Base-by-base conservation (phyloP, 495 filamentous ascomycete species). In the Pyrenopolyporus hunteri region DNA sequence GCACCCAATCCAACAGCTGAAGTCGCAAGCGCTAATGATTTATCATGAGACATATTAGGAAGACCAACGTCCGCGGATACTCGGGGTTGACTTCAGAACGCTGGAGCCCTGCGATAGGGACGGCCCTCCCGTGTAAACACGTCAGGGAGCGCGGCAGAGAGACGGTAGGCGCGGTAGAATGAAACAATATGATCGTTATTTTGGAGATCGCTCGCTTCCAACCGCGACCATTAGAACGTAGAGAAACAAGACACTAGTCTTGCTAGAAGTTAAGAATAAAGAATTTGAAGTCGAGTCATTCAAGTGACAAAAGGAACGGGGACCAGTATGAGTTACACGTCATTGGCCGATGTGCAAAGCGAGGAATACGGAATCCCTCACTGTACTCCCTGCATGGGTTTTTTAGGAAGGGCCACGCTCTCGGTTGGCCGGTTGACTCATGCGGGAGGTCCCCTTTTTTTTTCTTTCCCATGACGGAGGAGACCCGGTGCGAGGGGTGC, bases 1-100 rank as follows among this genome's bases (percentile, higher is more conserved):
- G 73, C 19, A 1, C 59, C 74, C 3, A 73, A 57, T 46, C 76
- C 76, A 19, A 74, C 66, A 23, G 43, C 73, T 42, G 70, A 70
- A 32, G 56, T 61, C 20, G 64, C 63, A 10, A 72, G 48, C 57
- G 71, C 54, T 51, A 44, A 13, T 26, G 66, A 69, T 37, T 59
- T 70, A 68, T 70, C 49, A 45, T 70, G 42, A 45, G 58, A 50
- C 63, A 71, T 66, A 69, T 45, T 45, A 13, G 68, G n/a, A 50
- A 57, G 48, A 40, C 51, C 5, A 48, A 47, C 20, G 53, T 20
- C 4, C 26, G 26, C 9, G 26, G 26, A 22, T 13, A 20, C 51
- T 60, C 45, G 56, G 56, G 53, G 51, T 52, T 56, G 60, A 59
- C 39, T 44, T 59, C 49, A 32, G 44, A 19, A 40, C 19, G 54